These are phyloP conservation scores for Ceratocystis smalleyi DNA, from an alignment of 2,329 filamentous ascomycete species.

Conservation along the genomic window DNA sequence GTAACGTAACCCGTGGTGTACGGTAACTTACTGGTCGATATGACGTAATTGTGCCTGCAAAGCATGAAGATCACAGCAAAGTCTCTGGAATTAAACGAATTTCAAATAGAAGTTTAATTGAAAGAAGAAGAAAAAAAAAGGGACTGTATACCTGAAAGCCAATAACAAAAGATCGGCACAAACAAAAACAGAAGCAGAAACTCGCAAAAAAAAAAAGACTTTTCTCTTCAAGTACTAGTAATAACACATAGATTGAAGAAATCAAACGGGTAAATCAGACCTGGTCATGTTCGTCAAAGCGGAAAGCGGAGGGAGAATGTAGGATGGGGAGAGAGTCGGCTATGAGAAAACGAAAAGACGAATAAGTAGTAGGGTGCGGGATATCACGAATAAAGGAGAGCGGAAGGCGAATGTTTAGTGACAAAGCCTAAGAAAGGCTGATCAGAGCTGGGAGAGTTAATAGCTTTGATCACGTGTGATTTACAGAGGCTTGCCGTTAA, in stretches of 20 bases:
- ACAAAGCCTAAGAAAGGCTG: not conserved
- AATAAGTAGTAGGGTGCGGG: conserved; percentile 1
- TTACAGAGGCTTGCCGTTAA: conserved; percentile 70
- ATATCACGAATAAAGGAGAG: conserved; percentile 10
- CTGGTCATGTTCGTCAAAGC: not conserved
- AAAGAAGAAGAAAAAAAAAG: not conserved
- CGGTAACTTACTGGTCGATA: too few species aligned
- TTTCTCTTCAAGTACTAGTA: conserved; percentile 1
- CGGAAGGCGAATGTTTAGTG: not conserved
- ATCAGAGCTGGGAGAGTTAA: not conserved
- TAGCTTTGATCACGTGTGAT: conserved; percentile 18
- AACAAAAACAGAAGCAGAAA: too few species aligned
- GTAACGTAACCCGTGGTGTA: too few species aligned
- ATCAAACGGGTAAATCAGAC: not conserved
- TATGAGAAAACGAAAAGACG: conserved; percentile 5
- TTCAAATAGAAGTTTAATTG: not conserved
- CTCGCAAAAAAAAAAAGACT: conserved; percentile 4
- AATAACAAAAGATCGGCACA: not conserved
- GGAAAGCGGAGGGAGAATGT: not conserved
- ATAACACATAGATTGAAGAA: conserved; percentile 7
- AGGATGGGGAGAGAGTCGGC: not conserved
- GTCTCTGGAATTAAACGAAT: not conserved
- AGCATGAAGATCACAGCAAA: not conserved
- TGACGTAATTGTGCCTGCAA: not conserved
- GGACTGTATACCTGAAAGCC: not conserved